phyloP scores from a whole-genome alignment of 2,329 filamentous ascomycete genomes.

The Xylariaceae sp. region DNA sequence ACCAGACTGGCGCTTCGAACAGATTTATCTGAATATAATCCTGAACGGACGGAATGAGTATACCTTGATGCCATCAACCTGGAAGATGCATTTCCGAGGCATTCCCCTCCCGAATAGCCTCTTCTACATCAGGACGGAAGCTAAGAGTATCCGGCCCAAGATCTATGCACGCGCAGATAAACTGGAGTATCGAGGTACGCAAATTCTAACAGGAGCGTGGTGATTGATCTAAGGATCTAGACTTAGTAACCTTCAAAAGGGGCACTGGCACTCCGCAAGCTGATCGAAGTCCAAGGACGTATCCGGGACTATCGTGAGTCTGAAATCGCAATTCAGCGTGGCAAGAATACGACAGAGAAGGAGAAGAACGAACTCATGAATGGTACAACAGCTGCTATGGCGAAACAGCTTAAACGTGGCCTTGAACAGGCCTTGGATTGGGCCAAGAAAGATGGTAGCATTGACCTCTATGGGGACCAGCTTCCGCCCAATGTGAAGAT shows the following conservation, averaged over 20 bases:
- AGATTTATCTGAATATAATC: constrained; percentile 28
- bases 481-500: constrained; percentile 25
- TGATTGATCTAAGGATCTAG: background rate
- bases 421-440: constrained; percentile 26
- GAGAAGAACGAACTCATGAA: constrained; percentile 6
- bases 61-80: constrained; percentile 31
- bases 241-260: constrained; percentile 19
- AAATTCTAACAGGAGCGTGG: background rate
- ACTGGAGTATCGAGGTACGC: constrained; percentile 31
- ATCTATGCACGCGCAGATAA: constrained; percentile 29
- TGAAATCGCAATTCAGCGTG: constrained; percentile 11
- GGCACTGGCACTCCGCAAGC: constrained; percentile 24
- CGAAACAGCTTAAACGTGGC: constrained; percentile 19
- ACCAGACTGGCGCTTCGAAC: constrained; percentile 26
- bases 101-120: constrained; percentile 30
- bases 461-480: constrained; percentile 17
- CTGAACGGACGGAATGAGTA: constrained; percentile 29
- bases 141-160: constrained; percentile 25
- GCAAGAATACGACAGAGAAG: background rate
- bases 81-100: constrained; percentile 31
- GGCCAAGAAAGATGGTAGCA: constrained; percentile 27
- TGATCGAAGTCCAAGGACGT: constrained; percentile 26
- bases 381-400: constrained; percentile 19
- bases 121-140: constrained; percentile 28
- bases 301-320: constrained; percentile 25